These are phyloP conservation scores for Casaregolazyma suthepensis DNA, from an alignment of 1,139 yeast genomes.

Conservation along the genomic window DNA sequence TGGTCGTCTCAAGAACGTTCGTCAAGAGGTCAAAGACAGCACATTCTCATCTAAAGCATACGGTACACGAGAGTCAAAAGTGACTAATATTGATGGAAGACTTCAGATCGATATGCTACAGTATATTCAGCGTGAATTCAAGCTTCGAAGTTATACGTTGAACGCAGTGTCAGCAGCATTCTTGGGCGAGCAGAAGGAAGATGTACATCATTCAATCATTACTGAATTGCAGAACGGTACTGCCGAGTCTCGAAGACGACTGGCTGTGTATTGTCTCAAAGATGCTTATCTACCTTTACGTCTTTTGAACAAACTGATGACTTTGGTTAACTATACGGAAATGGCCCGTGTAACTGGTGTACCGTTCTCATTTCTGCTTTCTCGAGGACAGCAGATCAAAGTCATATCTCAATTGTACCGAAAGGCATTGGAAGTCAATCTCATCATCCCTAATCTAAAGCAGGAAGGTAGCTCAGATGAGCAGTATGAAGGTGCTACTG, in stretches of 20 bases:
- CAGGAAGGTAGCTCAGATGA: slow-evolving; percentile 75
- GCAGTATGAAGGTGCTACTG: slow-evolving; percentile 98
- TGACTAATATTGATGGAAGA: slow-evolving; percentile 89
- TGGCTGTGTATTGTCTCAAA: slow-evolving; percentile 95
- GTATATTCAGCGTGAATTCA: slow-evolving; percentile 90
- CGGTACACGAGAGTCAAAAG: slow-evolving; percentile 92
- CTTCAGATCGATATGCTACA: slow-evolving; percentile 92
- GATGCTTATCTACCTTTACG: slow-evolving; percentile 92
- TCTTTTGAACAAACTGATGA: slow-evolving; percentile 87
- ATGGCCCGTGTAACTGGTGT: slow-evolving; percentile 99
- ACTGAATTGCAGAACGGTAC: slow-evolving; percentile 92
- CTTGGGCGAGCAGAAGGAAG: slow-evolving; percentile 93
- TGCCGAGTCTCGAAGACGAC: slow-evolving; percentile 83
- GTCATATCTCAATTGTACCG: slow-evolving; percentile 93
- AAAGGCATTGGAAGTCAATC: slow-evolving; percentile 77
- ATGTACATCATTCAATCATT: slow-evolving; percentile 94
- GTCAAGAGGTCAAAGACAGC: slow-evolving; percentile 75
- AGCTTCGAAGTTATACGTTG: slow-evolving; percentile 86
- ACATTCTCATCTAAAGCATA: slow-evolving; percentile 91
- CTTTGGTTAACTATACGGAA: slow-evolving; percentile 93
- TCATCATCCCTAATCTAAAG: slow-evolving; percentile 85
- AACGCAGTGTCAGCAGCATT: slow-evolving; percentile 95
- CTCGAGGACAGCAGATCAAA: slow-evolving; percentile 96
- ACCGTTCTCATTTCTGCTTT: slow-evolving; percentile 80
- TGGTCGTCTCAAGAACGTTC: slow-evolving; percentile 62